These are phyloP conservation scores for Barnettozyma wickerhamii DNA, from an alignment of 805 yeast species.

Conservation along the genomic window DNA sequence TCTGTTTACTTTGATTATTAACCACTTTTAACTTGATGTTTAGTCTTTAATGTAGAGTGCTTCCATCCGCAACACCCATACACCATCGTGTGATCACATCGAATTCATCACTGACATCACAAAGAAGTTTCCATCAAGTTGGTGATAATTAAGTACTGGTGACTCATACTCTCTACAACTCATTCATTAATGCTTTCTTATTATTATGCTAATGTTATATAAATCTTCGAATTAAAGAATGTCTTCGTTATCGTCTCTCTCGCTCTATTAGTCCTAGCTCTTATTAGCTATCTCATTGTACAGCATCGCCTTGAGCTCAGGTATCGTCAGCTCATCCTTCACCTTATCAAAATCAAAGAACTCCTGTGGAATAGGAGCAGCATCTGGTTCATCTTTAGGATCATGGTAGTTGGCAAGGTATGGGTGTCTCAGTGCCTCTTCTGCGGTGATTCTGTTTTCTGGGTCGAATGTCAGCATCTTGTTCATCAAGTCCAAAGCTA, in stretches of 20 bases:
- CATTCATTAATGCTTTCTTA: too few species aligned
- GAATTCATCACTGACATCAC: too few species aligned
- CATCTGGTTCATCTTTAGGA: conserved; percentile 88
- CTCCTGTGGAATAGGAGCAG: conserved; percentile 76
- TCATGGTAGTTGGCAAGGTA: conserved; percentile 88
- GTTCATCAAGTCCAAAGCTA: conserved; percentile 63
- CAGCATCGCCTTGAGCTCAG: conserved; percentile 72
- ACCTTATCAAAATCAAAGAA: conserved; percentile 86
- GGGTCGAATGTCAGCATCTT: conserved; percentile 83
- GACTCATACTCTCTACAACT: too few species aligned
- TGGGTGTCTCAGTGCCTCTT: conserved; percentile 81
- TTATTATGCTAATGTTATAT: too few species aligned
- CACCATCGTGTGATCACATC: background rate
- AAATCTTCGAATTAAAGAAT: too few species aligned
- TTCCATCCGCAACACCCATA: too few species aligned
- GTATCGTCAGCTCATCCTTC: conserved; percentile 72
- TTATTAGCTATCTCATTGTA: conserved; percentile 59
- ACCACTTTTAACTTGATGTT: too few species aligned
- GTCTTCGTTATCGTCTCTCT: background rate
- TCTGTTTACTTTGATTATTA: too few species aligned
- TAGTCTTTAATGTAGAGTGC: too few species aligned
- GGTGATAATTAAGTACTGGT: too few species aligned
- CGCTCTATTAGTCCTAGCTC: too few species aligned
- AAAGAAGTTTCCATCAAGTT: too few species aligned
- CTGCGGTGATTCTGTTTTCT: conserved; percentile 73